phyloP scores from a whole-genome alignment of 495 filamentous ascomycete species.

The Penicillium cosmopolitanum region DNA sequence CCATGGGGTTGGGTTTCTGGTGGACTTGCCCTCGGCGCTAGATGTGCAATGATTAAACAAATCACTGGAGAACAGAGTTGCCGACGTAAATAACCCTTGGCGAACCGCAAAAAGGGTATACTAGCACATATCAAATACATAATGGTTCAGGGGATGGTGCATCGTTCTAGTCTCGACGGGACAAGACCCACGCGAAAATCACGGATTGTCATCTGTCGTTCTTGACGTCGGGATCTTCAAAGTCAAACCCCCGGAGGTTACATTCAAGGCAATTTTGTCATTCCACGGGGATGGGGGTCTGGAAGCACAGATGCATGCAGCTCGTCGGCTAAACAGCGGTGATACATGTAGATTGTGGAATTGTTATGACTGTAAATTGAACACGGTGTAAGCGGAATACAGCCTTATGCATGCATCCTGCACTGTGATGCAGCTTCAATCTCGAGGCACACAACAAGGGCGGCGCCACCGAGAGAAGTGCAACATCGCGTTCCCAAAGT shows the following conservation, averaged over 20 bases:
- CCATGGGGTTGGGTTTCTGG: background rate
- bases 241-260: constrained; percentile 1
- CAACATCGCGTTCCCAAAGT: constrained; percentile 12
- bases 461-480: background rate
- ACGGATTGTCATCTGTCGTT: constrained; percentile 4
- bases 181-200: constrained; percentile 9
- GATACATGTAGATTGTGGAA: background rate
- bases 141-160: background rate
- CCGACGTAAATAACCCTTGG: too few relatives aligned
- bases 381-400: constrained; percentile 11
- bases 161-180: background rate
- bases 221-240: background rate
- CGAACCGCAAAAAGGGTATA: too few relatives aligned
- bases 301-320: background rate
- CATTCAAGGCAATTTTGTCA: constrained; percentile 7
- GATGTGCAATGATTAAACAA: background rate
- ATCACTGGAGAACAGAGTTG: background rate
- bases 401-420: background rate
- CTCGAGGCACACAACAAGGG: background rate
- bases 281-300: background rate
- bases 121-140: too few relatives aligned
- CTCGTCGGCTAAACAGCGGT: background rate
- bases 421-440: background rate
- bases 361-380: background rate
- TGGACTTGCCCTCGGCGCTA: too few relatives aligned